These are phyloP conservation scores for Reticulascus tulasneorum DNA, from an alignment of 2,329 filamentous ascomycete species.

Conservation along the genomic window DNA sequence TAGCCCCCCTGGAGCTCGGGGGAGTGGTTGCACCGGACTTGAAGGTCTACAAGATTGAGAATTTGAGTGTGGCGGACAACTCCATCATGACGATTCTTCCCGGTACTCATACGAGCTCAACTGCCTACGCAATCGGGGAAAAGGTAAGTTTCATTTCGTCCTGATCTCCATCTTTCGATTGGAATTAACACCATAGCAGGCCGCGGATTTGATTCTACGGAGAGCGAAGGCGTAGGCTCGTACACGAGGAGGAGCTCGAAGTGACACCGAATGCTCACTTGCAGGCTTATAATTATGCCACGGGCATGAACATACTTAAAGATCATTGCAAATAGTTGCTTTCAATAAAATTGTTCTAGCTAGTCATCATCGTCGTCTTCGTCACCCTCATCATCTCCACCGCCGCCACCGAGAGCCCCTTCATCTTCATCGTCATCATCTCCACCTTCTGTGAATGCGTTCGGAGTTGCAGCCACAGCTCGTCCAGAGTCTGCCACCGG, in stretches of 20 bases:
- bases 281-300: too few relatives aligned
- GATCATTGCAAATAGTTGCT: too few relatives aligned
- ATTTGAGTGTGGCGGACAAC: constrained; percentile 26
- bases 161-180: too few relatives aligned
- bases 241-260: too few relatives aligned
- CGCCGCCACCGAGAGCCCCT: not conserved
- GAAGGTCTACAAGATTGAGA: constrained; percentile 26
- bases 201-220: too few relatives aligned
- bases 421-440: constrained; percentile 10
- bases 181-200: too few relatives aligned
- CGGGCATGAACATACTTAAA: too few relatives aligned
- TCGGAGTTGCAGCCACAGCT: constrained; percentile 12
- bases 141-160: constrained; percentile 30
- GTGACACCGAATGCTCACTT: too few relatives aligned
- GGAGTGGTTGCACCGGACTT: constrained; percentile 30
- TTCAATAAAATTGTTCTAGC: too few relatives aligned
- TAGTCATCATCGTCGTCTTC: constrained; percentile 16
- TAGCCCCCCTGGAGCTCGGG: constrained; percentile 34
- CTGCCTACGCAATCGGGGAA: constrained; percentile 52
- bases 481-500: constrained; percentile 20
- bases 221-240: too few relatives aligned
- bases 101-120: constrained; percentile 39
- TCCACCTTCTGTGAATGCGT: constrained; percentile 14
- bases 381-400: constrained; percentile 21
- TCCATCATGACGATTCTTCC: constrained; percentile 21